A percentile compares a stretch with the other conserved stretches of the same genome.
Evolutionary conservation across 1,139 yeast genomes (phyloP).

Genomic region (Yamadazyma triangularis): DNA sequence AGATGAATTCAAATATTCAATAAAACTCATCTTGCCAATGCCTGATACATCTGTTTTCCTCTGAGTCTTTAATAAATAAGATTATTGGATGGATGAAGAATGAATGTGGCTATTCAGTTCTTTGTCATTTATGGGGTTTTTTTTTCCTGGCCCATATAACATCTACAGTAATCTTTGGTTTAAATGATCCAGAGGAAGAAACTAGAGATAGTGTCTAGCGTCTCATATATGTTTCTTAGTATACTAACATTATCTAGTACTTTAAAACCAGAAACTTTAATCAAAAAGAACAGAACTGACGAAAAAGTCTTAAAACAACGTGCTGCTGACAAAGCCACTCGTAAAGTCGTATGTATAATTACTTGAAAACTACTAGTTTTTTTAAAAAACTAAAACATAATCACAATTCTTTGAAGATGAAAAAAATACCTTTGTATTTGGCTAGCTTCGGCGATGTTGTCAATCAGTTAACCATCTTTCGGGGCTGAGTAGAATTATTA

Average conservation of each 20-base stretch:
- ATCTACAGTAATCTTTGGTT: constrained; percentile 10
- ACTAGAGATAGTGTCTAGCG: neutral
- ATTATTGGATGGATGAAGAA: constrained; percentile 29
- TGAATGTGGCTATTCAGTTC: constrained; percentile 49
- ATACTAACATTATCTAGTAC: constrained; percentile 42
- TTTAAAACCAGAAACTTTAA: constrained; percentile 85
- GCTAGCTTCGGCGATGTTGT: constrained; percentile 92
- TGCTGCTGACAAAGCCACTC: constrained; percentile 81
- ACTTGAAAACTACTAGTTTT: constrained; percentile 27
- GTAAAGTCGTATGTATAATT: constrained; percentile 77
- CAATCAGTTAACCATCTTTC: constrained; percentile 98
- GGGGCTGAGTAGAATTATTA: constrained; percentile 69
- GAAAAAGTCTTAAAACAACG: constrained; percentile 83
- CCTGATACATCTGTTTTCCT: constrained; percentile 49
- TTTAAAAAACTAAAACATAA: constrained; percentile 1
- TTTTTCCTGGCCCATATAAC: constrained; percentile 18
- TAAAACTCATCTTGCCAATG: constrained; percentile 37
- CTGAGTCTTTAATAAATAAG: constrained; percentile 24
- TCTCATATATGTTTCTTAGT: neutral
- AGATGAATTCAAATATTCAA: constrained; percentile 21
- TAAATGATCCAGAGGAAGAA: constrained; percentile 2
- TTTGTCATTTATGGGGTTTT: constrained; percentile 21
- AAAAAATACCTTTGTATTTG: constrained; percentile 53
- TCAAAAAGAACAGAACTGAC: constrained; percentile 91
- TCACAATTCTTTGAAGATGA: constrained; percentile 50